Percentiles rank a stretch among this genome's conserved stretches.
These are phyloP conservation scores for Lactifluus piperatus DNA, from an alignment of 768 basidiomycete species.

Conservation along the genomic window DNA sequence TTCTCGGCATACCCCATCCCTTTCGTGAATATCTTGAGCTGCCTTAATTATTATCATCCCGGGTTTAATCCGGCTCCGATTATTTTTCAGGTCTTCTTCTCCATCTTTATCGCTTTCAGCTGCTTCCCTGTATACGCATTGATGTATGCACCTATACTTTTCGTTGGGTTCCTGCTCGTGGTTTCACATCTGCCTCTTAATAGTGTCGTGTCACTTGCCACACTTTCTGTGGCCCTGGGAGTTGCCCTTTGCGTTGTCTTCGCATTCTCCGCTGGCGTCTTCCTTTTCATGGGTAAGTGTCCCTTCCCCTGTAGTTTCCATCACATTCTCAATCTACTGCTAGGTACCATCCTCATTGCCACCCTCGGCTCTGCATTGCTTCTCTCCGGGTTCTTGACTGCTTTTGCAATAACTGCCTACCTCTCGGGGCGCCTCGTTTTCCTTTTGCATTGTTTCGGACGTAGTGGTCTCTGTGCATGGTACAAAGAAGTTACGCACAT, in stretches of 20 bases:
- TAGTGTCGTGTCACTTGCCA: constrained; percentile 3
- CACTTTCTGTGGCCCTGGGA: constrained; percentile 1
- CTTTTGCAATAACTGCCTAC: constrained; percentile 1
- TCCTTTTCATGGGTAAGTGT: constrained; percentile 6
- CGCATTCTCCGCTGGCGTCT: constrained; percentile 10
- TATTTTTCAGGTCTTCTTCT: constrained; percentile 3
- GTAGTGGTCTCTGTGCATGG: constrained; percentile 8
- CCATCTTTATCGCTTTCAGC: constrained; percentile 9
- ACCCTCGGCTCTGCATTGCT: constrained; percentile 9
- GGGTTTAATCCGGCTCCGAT: background rate
- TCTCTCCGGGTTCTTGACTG: constrained; percentile 13
- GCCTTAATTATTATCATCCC: no score
- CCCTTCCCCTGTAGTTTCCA: background rate
- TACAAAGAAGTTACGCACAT: constrained; percentile 4
- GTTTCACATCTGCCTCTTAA: background rate
- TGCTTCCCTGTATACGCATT: constrained; percentile 16
- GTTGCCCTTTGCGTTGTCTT: constrained; percentile 12
- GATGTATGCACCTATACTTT: constrained; percentile 4
- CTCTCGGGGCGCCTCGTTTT: constrained; percentile 7
- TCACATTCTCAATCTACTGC: background rate
- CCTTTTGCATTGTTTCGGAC: constrained; percentile 3
- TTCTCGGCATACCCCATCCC: constrained; percentile 9
- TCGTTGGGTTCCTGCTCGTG: background rate
- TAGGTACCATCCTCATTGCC: constrained; percentile 10
- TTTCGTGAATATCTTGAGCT: constrained; percentile 2